phyloP scores from a whole-genome alignment of 306 rosid genomes.

The Rubus idaeus region DNA sequence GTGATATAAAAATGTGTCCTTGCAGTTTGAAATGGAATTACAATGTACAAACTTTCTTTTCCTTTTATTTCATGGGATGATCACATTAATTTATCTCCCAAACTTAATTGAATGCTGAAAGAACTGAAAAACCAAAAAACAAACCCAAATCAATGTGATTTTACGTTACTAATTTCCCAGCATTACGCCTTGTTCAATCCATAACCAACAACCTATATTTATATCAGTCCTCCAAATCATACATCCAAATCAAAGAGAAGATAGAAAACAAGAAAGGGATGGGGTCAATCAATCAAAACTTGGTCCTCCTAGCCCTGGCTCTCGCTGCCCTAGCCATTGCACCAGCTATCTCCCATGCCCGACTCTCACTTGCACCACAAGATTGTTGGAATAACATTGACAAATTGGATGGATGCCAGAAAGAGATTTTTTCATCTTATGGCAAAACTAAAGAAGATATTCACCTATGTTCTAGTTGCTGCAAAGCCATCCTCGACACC shows the following conservation, averaged over 20 bases:
- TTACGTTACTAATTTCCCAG: neutral
- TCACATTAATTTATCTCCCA: neutral
- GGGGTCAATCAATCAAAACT: neutral
- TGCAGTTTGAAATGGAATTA: neutral
- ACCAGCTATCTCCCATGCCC: neutral
- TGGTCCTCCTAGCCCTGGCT: neutral
- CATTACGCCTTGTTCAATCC: neutral
- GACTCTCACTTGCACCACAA: neutral
- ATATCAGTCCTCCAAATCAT: neutral
- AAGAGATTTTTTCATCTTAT: neutral
- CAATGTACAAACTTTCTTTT: too few relatives aligned
- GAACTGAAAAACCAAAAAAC: neutral
- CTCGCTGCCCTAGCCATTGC: neutral
- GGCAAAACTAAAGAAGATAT: neutral
- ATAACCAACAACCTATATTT: neutral
- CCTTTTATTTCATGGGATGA: neutral
- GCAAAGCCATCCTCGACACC: neutral
- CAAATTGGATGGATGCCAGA: neutral
- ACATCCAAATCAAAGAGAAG: neutral
- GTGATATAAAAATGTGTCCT: too few relatives aligned
- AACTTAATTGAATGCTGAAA: neutral
- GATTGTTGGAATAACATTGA: constrained; percentile 1
- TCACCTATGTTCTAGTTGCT: too few relatives aligned
- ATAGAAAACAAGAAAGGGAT: neutral
- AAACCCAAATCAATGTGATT: neutral